These are phyloP conservation scores for Taphrina flavorubra DNA, from an alignment of 1,139 yeast species.

Conservation along the genomic window DNA sequence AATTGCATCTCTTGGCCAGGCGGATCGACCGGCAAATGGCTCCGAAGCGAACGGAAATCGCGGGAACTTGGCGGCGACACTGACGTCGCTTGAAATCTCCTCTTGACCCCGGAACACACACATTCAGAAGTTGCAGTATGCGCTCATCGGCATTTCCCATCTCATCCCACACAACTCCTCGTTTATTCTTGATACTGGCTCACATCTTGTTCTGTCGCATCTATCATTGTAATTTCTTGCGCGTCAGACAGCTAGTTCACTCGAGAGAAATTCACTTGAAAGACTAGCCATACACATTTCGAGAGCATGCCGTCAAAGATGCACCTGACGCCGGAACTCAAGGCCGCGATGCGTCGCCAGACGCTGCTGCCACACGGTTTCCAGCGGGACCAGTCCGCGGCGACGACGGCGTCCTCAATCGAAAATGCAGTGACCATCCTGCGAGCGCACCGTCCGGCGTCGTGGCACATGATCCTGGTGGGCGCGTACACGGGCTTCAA, in stretches of 20 bases:
- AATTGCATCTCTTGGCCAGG: not conserved
- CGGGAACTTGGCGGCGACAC: slow-evolving; percentile 4
- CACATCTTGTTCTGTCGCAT: not conserved
- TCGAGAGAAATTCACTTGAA: too few species aligned
- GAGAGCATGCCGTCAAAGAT: slow-evolving; percentile 6
- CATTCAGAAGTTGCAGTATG: too few species aligned
- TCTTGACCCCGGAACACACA: not conserved
- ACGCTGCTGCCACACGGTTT: slow-evolving; percentile 33
- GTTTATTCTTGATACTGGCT: too few species aligned
- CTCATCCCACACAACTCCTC: too few species aligned
- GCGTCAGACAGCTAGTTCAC: too few species aligned
- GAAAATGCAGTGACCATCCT: slow-evolving; percentile 12
- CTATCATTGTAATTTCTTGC: too few species aligned
- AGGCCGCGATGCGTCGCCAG: slow-evolving; percentile 22
- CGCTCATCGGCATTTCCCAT: too few species aligned
- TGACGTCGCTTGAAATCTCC: slow-evolving; percentile 5
- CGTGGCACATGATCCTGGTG: slow-evolving; percentile 34
- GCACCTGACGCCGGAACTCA: slow-evolving; percentile 24
- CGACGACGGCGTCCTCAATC: slow-evolving; percentile 16
- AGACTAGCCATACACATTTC: too few species aligned
- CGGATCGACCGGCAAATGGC: not conserved
- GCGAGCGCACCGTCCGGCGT: slow-evolving; percentile 8
- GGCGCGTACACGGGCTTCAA: slow-evolving; percentile 38
- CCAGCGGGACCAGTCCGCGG: slow-evolving; percentile 11
- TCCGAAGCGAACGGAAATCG: not conserved